A percentile compares a stretch with the other conserved stretches of the same genome.
Conservation (phyloP, 2,329 filamentous ascomycete genomes). For the Ophiostoma australiae region DNA sequence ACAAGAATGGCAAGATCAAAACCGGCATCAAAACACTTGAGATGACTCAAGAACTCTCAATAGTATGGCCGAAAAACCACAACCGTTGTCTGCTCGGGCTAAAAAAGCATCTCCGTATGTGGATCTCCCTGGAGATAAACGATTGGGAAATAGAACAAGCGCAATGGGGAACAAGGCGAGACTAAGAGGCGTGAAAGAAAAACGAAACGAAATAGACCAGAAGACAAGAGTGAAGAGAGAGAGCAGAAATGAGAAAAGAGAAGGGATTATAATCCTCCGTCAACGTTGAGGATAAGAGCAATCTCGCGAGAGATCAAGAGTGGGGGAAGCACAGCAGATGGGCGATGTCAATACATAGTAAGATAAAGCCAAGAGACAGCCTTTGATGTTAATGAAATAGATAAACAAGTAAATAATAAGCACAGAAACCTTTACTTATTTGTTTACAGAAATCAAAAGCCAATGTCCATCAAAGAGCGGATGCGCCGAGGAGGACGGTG, state of each 20-base stretch:
- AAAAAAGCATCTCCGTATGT: conserved; percentile 15
- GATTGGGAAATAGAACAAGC: neutral
- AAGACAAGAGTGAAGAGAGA: neutral
- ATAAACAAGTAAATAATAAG: neutral
- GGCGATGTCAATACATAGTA: no score
- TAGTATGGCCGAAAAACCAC: conserved; percentile 12
- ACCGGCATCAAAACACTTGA: neutral
- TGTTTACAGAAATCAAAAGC: neutral
- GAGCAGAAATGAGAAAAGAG: neutral
- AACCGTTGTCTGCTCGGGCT: conserved; percentile 1
- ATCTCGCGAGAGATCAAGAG: neutral
- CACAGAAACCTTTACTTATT: neutral
- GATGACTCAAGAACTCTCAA: neutral
- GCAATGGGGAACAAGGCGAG: neutral
- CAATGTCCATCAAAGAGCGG: neutral
- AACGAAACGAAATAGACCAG: neutral
- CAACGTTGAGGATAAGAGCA: neutral
- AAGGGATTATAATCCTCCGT: neutral
- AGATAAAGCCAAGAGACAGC: neutral
- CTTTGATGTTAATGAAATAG: neutral
- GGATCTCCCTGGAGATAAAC: neutral
- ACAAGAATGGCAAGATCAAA: neutral
- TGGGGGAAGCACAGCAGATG: neutral
- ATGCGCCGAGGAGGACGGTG: neutral
- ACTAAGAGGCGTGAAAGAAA: neutral